Percentiles rank a stretch among this genome's conserved stretches.
Evolutionary conservation across 2,329 filamentous ascomycete species (phyloP).

Genomic region (Xylaria sp.): DNA sequence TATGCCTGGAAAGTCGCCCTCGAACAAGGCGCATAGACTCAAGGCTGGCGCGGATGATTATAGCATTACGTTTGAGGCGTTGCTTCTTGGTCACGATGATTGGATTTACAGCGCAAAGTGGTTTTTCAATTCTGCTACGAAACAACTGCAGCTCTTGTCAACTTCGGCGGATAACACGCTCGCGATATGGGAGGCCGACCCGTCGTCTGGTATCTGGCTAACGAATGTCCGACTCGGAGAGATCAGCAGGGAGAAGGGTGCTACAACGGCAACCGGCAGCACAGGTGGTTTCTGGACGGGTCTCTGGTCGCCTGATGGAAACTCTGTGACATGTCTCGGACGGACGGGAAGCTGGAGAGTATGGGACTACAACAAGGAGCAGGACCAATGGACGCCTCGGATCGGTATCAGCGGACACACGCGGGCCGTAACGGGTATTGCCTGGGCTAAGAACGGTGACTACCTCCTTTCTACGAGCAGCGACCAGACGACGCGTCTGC

Average conservation of each 20-base stretch:
- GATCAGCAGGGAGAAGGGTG: conserved; percentile 90
- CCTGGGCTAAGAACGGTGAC: conserved; percentile 75
- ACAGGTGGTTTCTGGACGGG: conserved; percentile 96
- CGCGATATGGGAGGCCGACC: conserved; percentile 85
- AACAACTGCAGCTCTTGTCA: conserved; percentile 68
- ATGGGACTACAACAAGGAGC: conserved; percentile 61
- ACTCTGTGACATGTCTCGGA: conserved; percentile 72
- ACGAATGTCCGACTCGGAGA: conserved; percentile 82
- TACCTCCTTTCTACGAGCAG: conserved; percentile 85
- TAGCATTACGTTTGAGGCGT: conserved; percentile 85
- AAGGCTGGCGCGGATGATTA: conserved; percentile 57
- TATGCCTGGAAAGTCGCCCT: conserved; percentile 64
- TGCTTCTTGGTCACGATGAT: conserved; percentile 92
- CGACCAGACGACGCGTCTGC: conserved; percentile 89
- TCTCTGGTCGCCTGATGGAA: conserved; percentile 77
- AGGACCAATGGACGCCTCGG: conserved; percentile 69
- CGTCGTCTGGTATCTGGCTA: conserved; percentile 82
- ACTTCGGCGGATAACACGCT: conserved; percentile 94
- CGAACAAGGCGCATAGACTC: conserved; percentile 84
- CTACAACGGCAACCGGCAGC: conserved; percentile 92
- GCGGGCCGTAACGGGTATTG: conserved; percentile 70
- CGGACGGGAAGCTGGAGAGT: conserved; percentile 89
- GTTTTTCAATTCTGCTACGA: conserved; percentile 48
- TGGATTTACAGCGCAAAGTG: conserved; percentile 92
- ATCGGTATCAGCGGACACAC: conserved; percentile 81